Conservation (phyloP, 768 basidiomycete genomes). For the Termitomyces sp. region DNA sequence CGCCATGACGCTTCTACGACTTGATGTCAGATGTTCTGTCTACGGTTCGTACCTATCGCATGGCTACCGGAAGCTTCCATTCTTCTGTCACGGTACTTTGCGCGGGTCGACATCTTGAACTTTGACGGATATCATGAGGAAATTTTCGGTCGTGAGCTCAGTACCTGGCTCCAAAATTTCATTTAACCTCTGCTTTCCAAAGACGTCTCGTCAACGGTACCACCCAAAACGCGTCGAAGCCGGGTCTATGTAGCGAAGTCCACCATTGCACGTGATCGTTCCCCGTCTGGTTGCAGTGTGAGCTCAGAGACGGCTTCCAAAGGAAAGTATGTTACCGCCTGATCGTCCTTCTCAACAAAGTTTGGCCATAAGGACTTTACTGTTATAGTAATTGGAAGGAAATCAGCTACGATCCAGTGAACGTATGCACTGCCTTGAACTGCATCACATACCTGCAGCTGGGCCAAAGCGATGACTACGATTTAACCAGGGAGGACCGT, state of each 20-base stretch:
- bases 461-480: not conserved
- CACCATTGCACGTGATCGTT: slow-evolving; percentile 8
- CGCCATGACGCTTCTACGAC: not conserved
- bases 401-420: not conserved
- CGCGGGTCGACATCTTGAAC: not conserved
- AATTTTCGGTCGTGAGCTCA: not conserved
- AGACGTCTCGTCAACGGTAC: not conserved
- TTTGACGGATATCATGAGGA: not conserved
- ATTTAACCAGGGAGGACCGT: not conserved
- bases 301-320: slow-evolving; percentile 7
- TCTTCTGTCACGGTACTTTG: not conserved
- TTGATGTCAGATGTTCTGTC: not conserved
- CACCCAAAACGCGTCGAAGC: slow-evolving; percentile 5
- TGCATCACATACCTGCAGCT: not conserved
- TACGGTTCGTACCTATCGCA: too few relatives aligned
- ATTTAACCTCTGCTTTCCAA: not conserved
- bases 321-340: not conserved
- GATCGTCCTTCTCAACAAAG: not conserved
- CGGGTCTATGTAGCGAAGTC: not conserved
- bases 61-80: not conserved
- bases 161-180: not conserved
- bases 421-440: not conserved
- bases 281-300: not conserved
- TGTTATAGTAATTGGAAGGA: not conserved
- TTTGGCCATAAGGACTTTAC: not conserved